Evolutionary conservation across 176 grass and related monocot species (phyloP).

Genomic region (Stipa capillata): DNA sequence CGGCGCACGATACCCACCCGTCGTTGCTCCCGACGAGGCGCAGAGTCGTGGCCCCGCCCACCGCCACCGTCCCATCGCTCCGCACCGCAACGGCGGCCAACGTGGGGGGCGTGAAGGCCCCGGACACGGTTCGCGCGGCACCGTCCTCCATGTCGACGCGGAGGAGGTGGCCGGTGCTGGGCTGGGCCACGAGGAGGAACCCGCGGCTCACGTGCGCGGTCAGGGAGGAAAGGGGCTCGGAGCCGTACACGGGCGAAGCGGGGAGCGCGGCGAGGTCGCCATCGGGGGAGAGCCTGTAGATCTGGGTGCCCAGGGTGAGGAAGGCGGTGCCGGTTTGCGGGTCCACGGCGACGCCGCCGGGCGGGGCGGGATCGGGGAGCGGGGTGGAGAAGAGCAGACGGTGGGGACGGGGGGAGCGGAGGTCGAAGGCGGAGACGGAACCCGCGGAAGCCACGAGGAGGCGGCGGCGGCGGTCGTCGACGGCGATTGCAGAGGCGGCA

Average conservation of each 20-base stretch:
- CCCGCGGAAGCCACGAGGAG: conserved; percentile 52
- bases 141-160: conserved; percentile 68
- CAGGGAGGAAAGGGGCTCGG: conserved; percentile 31
- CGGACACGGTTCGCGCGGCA: conserved; percentile 19
- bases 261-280: conserved; percentile 35
- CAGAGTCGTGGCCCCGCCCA: conserved; percentile 23
- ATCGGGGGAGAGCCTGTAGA: conserved; percentile 43
- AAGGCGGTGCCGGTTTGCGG: conserved; percentile 43
- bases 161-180: conserved; percentile 40
- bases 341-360: conserved; percentile 66
- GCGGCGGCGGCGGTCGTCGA: conserved; percentile 55
- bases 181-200: conserved; percentile 63
- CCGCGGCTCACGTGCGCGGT: conserved; percentile 54
- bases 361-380: conserved; percentile 26
- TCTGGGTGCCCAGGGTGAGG: conserved; percentile 41
- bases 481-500: conserved; percentile 12
- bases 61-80: conserved; percentile 38
- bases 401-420: conserved; percentile 57
- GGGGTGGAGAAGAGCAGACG: conserved; percentile 36
- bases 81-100: conserved; percentile 46
- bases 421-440: conserved; percentile 50
- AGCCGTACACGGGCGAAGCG: conserved; percentile 23
- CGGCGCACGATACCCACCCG: conserved; percentile 51
- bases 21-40: conserved; percentile 49
- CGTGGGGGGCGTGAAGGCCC: not conserved